These are phyloP conservation scores for Pelargonium cotyledonis DNA, from an alignment of 441 rosid species.

Conservation along the genomic window DNA sequence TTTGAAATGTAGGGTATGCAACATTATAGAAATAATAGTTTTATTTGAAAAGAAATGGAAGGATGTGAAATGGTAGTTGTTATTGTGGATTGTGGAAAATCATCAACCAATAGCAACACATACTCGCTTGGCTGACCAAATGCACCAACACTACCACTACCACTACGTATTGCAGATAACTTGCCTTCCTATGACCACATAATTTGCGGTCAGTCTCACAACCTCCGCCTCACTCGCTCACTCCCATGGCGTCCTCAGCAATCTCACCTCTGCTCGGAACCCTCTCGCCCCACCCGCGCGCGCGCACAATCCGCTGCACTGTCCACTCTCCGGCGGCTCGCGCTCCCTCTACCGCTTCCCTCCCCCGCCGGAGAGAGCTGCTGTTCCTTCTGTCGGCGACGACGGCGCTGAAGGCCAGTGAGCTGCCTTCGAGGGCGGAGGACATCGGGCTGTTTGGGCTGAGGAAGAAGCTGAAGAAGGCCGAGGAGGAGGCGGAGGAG, in stretches of 20 bases:
- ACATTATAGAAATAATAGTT: too few relatives aligned
- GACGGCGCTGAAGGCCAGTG: constrained; percentile 34
- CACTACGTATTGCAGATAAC: background rate
- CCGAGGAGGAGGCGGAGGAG: constrained; percentile 64
- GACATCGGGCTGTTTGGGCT: constrained; percentile 73
- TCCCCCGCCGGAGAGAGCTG: constrained; percentile 41
- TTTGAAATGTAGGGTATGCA: too few relatives aligned
- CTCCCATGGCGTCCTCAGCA: constrained; percentile 39
- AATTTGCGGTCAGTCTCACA: background rate
- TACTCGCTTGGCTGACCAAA: background rate
- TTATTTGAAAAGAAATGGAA: too few relatives aligned
- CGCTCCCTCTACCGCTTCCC: constrained; percentile 18
- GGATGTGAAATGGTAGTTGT: too few relatives aligned
- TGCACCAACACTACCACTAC: too few relatives aligned
- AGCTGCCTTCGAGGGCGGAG: constrained; percentile 41
- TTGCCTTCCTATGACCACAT: background rate
- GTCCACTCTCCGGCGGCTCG: constrained; percentile 20
- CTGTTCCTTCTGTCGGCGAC: constrained; percentile 46
- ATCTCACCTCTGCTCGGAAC: constrained; percentile 28
- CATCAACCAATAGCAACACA: background rate
- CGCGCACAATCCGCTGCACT: constrained; percentile 19
- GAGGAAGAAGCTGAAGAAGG: constrained; percentile 62
- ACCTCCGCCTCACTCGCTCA: background rate
- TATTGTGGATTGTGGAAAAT: background rate
- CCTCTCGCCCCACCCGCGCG: constrained; percentile 19